phyloP scores from a whole-genome alignment of 1,284 basidiomycete species.

The Sphaerobolus stellatus region DNA sequence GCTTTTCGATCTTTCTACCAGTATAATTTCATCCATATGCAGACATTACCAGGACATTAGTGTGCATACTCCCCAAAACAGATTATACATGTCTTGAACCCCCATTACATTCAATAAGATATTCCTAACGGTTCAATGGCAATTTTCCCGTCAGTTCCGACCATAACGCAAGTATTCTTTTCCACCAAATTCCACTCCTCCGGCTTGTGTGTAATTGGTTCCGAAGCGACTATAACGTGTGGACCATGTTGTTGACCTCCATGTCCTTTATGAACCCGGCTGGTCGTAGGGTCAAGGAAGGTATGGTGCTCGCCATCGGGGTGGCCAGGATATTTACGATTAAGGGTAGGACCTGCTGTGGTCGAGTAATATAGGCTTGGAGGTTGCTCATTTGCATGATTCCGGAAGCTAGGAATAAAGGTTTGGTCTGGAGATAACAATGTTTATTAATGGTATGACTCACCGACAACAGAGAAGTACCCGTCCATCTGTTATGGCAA shows the following conservation, averaged over 20 bases:
- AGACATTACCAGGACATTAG: too few relatives aligned
- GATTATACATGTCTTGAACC: too few relatives aligned
- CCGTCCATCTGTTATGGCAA: conserved; percentile 34
- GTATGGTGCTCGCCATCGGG: conserved; percentile 22
- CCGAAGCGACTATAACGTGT: conserved; percentile 38
- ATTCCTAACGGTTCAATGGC: conserved; percentile 21
- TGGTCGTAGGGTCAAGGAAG: not conserved
- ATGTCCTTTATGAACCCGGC: not conserved
- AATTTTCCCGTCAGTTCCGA: conserved; percentile 29
- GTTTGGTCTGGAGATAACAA: not conserved
- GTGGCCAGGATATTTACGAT: conserved; percentile 39
- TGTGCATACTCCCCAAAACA: too few relatives aligned
- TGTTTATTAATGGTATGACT: not conserved
- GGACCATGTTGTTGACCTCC: conserved; percentile 24
- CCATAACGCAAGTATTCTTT: conserved; percentile 34
- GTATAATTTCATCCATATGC: too few relatives aligned
- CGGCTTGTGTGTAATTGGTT: conserved; percentile 35
- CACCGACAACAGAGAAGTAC: conserved; percentile 30
- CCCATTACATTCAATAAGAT: too few relatives aligned
- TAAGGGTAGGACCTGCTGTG: conserved; percentile 35
- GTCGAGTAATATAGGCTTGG: conserved; percentile 38
- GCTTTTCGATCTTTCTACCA: too few relatives aligned
- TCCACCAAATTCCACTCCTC: conserved; percentile 34
- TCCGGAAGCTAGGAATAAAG: conserved; percentile 26
- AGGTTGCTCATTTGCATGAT: conserved; percentile 35